phyloP scores from a whole-genome alignment of 345 rosid species.

The Fremontodendron californicum region DNA sequence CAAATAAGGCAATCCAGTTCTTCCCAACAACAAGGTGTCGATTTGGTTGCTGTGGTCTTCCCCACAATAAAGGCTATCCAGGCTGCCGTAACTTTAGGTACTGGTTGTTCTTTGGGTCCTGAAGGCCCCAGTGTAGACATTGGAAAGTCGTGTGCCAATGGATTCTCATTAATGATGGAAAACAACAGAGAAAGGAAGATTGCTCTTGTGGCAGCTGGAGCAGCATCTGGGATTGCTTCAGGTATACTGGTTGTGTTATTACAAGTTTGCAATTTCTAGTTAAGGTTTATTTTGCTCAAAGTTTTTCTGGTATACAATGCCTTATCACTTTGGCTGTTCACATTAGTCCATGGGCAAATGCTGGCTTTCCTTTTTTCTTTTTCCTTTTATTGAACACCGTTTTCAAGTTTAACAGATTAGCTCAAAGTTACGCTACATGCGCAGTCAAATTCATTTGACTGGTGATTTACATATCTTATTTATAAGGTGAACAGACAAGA shows the following conservation, averaged over 20 bases:
- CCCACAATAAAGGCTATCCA: conserved; percentile 89
- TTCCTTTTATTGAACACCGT: background rate
- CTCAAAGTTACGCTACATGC: background rate
- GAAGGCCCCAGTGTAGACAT: conserved; percentile 99
- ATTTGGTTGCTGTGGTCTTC: conserved; percentile 75
- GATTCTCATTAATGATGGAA: conserved; percentile 90
- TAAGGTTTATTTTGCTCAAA: background rate
- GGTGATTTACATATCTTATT: background rate
- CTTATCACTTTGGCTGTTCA: background rate
- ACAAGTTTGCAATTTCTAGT: background rate
- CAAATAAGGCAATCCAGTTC: conserved; percentile 76
- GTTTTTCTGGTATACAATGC: background rate
- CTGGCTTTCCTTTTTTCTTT: background rate
- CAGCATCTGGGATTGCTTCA: conserved; percentile 96
- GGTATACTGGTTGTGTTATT: conserved; percentile 33
- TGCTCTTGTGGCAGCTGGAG: conserved; percentile 97
- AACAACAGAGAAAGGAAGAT: conserved; percentile 92
- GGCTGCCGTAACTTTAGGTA: conserved; percentile 92
- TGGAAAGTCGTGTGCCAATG: conserved; percentile 94
- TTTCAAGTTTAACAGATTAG: background rate
- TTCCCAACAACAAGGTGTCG: conserved; percentile 70
- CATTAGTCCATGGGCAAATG: background rate
- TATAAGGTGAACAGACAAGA: background rate
- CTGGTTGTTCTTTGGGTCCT: conserved; percentile 96
- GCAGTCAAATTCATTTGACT: background rate